Evolutionary conservation across 2,329 filamentous ascomycete species (phyloP).

Genomic region (Blastomyces parvus): DNA sequence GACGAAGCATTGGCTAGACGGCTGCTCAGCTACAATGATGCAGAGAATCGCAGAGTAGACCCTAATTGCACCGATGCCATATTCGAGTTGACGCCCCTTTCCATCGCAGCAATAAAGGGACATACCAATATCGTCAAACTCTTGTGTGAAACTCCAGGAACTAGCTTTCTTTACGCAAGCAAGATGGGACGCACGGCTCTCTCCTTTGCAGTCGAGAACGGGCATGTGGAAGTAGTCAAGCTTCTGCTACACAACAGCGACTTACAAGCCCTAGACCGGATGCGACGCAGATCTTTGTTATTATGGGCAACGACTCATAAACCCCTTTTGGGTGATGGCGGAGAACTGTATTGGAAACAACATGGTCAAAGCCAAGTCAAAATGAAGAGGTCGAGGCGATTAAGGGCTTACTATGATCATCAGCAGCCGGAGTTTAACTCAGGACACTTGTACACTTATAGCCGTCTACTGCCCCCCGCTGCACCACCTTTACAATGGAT

Average conservation of each 20-base stretch:
- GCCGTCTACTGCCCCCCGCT: neutral
- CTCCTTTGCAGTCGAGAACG: neutral
- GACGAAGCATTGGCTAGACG: neutral
- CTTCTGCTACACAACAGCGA: neutral
- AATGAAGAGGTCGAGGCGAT: neutral
- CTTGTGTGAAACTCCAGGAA: neutral
- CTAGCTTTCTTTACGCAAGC: neutral
- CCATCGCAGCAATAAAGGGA: neutral
- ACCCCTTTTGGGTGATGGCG: neutral
- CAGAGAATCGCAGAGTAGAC: neutral
- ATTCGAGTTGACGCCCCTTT: neutral
- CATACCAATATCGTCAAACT: neutral
- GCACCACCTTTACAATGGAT: neutral
- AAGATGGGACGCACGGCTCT: neutral
- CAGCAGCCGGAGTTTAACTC: neutral
- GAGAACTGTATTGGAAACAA: neutral
- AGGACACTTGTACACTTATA: neutral
- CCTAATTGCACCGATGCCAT: neutral
- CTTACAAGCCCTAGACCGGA: no score
- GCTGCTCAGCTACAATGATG: neutral
- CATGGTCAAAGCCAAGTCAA: neutral
- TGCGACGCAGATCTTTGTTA: neutral
- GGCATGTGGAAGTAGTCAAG: neutral
- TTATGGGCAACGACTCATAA: neutral
- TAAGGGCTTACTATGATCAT: neutral